Base-by-base conservation (phyloP, 2,329 filamentous ascomycete species). In the Colletotrichum liaoningense region DNA sequence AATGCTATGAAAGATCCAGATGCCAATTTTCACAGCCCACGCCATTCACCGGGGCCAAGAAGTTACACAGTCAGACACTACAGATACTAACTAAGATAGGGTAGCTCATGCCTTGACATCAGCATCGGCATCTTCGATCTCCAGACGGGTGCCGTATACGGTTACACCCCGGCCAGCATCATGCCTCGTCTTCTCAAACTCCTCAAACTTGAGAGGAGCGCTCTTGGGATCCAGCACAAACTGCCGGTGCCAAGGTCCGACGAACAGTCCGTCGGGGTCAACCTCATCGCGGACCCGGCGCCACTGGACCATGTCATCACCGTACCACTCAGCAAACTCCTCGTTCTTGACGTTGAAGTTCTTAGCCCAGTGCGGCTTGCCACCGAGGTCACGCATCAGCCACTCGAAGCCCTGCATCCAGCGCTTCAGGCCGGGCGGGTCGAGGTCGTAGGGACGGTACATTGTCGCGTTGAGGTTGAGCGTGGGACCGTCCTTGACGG, bases 381-480 rank as follows among this genome's bases (percentile, higher is more conserved):
- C 95, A 67, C 93, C 94, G 77, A 97, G 86, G 59, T 97, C 93
- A 72, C 91, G 92, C 95, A 98, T 98, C 57, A 98, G 86, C 87
- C 93, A 96, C 83, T 98, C 95, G 76, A 98, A 97, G 1, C 93
- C 95, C 83, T 95, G 88, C 82, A 97, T 98, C 86, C 97, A 97
- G 65, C 93, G 89, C 64, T 88, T 87, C 68, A 87, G 89, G 79
- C 93, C 95, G 0, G 94, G 93, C 5, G 95, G 95, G 78, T 97
- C 94, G 71, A 87, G 87, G 78, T 90, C 86, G 81, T 97, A 97
- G 0, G 95, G 94, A 16, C 95, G 89, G 83, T 98, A 98, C 57
- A 98, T 89, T 0, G 95, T 98, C 22, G 95, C 95, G 79, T 98
- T 98, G 73, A 98, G 90, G 82, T 97, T 98, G 1, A 98, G 86